Conservation (phyloP, 805 yeast species). For the Candida taoyuanica region DNA sequence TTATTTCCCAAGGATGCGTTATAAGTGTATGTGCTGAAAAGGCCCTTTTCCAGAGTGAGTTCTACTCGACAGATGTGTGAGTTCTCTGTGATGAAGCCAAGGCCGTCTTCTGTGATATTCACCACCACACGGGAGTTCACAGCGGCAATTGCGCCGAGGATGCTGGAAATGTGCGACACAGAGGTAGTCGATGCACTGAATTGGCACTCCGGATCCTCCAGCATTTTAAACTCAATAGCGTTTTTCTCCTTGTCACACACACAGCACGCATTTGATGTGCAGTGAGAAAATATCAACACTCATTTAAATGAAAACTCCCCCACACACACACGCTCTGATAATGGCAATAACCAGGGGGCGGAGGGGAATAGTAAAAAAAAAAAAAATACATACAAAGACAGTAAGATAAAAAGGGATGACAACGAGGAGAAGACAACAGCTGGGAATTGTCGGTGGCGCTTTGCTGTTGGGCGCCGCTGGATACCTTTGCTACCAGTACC, state of each 20-base stretch:
- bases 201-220: slow-evolving; percentile 9
- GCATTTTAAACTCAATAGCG: slow-evolving; percentile 4
- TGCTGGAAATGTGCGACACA: slow-evolving; percentile 41
- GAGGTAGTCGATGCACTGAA: slow-evolving; percentile 45
- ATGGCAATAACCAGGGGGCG: no score
- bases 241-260: no score
- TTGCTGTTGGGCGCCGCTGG: no score
- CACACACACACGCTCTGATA: no score
- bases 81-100: slow-evolving; percentile 46
- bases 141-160: slow-evolving; percentile 38
- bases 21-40: slow-evolving; percentile 31
- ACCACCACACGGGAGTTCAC: slow-evolving; percentile 38
- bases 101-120: slow-evolving; percentile 45
- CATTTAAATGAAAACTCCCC: no score
- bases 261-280: no score
- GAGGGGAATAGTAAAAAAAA: no score
- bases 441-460: no score
- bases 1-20: neutral
- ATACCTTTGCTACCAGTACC: slow-evolving; percentile 8
- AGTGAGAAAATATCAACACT: no score
- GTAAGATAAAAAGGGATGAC: no score
- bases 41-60: slow-evolving; percentile 33
- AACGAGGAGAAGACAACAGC: no score
- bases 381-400: no score
- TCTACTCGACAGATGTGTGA: slow-evolving; percentile 36